A percentile compares a stretch with the other conserved stretches of the same genome.
Evolutionary conservation across 2,329 filamentous ascomycete species (phyloP).

Genomic region (Elsinoe australis): DNA sequence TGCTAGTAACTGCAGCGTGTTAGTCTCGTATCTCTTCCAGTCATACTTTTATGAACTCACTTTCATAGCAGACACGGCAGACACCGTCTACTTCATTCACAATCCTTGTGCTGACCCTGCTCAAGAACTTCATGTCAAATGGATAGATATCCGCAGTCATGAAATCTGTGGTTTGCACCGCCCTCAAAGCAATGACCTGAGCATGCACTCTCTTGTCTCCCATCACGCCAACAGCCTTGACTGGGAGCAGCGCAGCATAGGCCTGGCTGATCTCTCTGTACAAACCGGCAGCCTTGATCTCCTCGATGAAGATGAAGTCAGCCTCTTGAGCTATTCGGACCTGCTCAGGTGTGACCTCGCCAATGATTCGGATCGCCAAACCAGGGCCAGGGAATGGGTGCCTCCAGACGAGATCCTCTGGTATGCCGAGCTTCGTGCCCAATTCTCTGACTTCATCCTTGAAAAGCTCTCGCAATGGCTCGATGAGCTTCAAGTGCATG

Average conservation of each 20-base stretch:
- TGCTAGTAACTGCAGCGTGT: slow-evolving; percentile 47
- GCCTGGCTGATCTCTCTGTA: slow-evolving; percentile 66
- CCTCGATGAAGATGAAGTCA: slow-evolving; percentile 68
- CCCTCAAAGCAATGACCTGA: slow-evolving; percentile 54
- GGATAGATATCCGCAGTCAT: slow-evolving; percentile 68
- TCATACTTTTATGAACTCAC: slow-evolving; percentile 43
- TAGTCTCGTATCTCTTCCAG: slow-evolving; percentile 16
- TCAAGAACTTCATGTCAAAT: slow-evolving; percentile 58
- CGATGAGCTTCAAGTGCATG: slow-evolving; percentile 63
- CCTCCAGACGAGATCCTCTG: slow-evolving; percentile 67
- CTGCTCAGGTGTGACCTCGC: slow-evolving; percentile 72
- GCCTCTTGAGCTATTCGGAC: slow-evolving; percentile 73
- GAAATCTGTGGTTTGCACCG: slow-evolving; percentile 58
- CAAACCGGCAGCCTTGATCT: slow-evolving; percentile 64
- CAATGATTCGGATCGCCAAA: slow-evolving; percentile 71
- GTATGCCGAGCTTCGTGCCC: slow-evolving; percentile 62
- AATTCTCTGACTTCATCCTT: slow-evolving; percentile 72
- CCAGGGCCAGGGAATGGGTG: slow-evolving; percentile 72
- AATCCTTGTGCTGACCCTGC: slow-evolving; percentile 58
- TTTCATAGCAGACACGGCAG: slow-evolving; percentile 62
- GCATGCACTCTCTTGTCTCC: slow-evolving; percentile 63
- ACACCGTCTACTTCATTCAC: slow-evolving; percentile 70
- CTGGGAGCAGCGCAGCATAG: slow-evolving; percentile 59
- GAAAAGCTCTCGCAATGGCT: slow-evolving; percentile 72
- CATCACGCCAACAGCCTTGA: slow-evolving; percentile 59